Percentiles rank a stretch among this genome's conserved stretches.
Evolutionary conservation across 345 rosid species (phyloP).

Genomic region (Gossypium longicalyx): DNA sequence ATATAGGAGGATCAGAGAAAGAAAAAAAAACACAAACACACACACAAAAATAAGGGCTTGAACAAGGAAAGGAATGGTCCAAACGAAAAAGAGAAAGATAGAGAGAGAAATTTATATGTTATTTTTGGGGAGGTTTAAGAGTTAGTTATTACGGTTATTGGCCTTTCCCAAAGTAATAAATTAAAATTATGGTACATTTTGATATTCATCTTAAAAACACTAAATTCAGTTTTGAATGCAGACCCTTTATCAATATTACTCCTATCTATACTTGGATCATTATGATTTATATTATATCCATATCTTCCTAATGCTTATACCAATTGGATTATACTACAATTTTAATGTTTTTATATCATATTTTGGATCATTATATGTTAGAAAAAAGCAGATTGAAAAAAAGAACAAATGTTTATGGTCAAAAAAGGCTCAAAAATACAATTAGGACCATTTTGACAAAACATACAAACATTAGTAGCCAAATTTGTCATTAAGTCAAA

Average conservation of each 20-base stretch:
- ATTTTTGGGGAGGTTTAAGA: not conserved
- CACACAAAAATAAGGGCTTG: not conserved
- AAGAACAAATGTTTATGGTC: no score
- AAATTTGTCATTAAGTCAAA: no score
- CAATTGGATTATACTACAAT: no score
- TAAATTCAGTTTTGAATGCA: not conserved
- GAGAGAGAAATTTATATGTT: not conserved
- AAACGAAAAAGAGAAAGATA: not conserved
- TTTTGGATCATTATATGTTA: no score
- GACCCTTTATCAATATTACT: not conserved
- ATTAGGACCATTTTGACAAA: no score
- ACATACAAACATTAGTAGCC: no score
- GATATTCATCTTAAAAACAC: not conserved
- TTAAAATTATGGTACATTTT: not conserved
- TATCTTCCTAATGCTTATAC: no score
- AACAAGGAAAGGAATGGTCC: not conserved
- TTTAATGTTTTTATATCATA: no score
- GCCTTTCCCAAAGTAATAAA: not conserved
- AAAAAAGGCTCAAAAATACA: no score
- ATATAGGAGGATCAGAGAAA: not conserved
- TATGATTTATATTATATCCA: not conserved
- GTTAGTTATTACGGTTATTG: constrained; percentile 2
- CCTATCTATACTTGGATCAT: not conserved
- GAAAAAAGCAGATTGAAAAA: no score
- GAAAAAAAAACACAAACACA: not conserved